Conservation (phyloP, 108 stramenopile species). For the Nannochloropsis gaditana region DNA sequence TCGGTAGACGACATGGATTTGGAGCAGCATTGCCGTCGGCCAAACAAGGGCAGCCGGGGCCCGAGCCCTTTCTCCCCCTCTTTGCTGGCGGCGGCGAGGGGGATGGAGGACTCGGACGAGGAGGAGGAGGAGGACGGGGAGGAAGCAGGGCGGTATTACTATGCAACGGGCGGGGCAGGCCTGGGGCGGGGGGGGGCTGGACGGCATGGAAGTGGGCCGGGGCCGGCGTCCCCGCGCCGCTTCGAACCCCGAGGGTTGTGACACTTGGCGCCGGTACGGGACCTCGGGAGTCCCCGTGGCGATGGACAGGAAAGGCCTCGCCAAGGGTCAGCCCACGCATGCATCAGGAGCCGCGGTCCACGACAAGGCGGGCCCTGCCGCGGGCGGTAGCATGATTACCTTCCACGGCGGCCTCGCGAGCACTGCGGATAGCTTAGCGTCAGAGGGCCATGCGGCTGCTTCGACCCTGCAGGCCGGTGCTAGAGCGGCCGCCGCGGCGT, state of each 20-base stretch:
- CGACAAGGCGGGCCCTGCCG: neutral
- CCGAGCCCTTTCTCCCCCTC: neutral
- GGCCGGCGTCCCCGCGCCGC: neutral
- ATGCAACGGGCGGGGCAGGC: neutral
- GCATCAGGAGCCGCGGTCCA: too few relatives aligned
- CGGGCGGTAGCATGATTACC: slow-evolving; percentile 4
- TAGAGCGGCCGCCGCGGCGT: slow-evolving; percentile 25
- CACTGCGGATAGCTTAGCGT: neutral
- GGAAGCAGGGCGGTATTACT: neutral
- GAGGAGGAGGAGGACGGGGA: neutral
- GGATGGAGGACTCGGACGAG: neutral
- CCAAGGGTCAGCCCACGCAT: too few relatives aligned
- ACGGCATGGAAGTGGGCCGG: neutral
- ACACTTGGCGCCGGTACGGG: neutral
- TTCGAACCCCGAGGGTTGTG: neutral
- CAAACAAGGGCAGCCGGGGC: neutral
- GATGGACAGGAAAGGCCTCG: neutral
- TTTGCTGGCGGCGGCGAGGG: neutral
- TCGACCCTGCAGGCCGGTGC: neutral
- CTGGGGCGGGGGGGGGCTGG: neutral
- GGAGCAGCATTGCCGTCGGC: neutral
- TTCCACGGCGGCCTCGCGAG: slow-evolving; percentile 21
- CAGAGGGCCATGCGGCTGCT: neutral
- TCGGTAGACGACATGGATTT: neutral
- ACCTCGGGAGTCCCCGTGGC: neutral